phyloP scores from a whole-genome alignment of 352 stramenopile species.

The Pythium pyrilobum region DNA sequence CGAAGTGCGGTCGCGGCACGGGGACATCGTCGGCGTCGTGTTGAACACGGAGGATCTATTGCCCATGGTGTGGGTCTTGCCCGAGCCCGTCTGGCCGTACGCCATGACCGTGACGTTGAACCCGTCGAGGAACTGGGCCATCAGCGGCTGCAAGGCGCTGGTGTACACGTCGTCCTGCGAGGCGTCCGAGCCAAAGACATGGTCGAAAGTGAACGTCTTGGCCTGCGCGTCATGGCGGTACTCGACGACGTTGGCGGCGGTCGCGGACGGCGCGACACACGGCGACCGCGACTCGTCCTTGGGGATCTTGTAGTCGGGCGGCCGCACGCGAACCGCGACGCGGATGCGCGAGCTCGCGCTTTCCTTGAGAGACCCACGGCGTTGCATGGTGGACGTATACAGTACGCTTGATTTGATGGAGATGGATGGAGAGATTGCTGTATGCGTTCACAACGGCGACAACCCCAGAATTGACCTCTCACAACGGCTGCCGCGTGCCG shows the following conservation, averaged over 20 bases:
- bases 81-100: constrained; percentile 52
- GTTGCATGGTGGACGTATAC: constrained; percentile 8
- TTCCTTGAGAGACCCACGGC: constrained; percentile 10
- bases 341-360: constrained; percentile 30
- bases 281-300: constrained; percentile 14
- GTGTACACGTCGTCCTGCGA: constrained; percentile 45
- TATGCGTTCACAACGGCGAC: too few relatives aligned
- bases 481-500: background rate
- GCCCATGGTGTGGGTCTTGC: constrained; percentile 55
- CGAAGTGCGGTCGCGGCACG: constrained; percentile 12
- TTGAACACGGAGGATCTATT: constrained; percentile 28
- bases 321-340: constrained; percentile 64
- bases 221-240: constrained; percentile 31
- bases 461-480: background rate
- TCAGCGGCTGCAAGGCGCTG: constrained; percentile 32
- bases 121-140: constrained; percentile 42
- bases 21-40: constrained; percentile 18
- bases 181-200: constrained; percentile 38
- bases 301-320: constrained; percentile 23
- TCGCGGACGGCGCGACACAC: constrained; percentile 10
- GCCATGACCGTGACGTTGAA: constrained; percentile 61
- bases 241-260: constrained; percentile 20
- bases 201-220: constrained; percentile 63
- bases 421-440: too few relatives aligned
- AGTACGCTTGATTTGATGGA: background rate